phyloP scores from a whole-genome alignment of 139 green algal species.

The Chlorella sp. region DNA sequence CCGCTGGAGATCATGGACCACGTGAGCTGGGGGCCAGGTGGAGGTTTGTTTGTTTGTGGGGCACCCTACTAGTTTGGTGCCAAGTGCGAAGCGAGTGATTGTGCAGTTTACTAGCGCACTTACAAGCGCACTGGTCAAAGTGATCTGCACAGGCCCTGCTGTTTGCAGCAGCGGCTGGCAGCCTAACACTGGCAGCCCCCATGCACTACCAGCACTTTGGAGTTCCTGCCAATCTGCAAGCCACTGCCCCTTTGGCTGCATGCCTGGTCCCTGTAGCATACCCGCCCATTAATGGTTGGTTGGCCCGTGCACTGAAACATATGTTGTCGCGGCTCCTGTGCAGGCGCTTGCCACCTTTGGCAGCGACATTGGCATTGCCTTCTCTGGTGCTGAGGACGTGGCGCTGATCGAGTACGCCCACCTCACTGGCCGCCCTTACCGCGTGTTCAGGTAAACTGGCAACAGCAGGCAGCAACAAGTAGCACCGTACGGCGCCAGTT shows the following conservation, averaged over 20 bases:
- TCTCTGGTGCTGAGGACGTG: conserved; percentile 97
- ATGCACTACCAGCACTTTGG: too few relatives aligned
- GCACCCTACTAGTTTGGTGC: too few relatives aligned
- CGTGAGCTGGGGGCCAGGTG: conserved; percentile 45
- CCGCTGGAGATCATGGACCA: conserved; percentile 97
- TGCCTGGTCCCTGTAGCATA: background rate
- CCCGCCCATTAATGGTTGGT: background rate
- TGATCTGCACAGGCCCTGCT: too few relatives aligned
- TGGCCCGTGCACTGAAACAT: background rate
- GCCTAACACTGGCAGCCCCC: too few relatives aligned
- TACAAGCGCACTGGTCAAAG: background rate
- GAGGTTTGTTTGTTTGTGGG: background rate
- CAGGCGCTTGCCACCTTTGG: conserved; percentile 92
- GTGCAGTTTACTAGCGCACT: too few relatives aligned
- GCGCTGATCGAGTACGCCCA: conserved; percentile 98
- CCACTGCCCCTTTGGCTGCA: too few relatives aligned
- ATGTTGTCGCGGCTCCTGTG: background rate
- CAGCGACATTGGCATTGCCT: conserved; percentile 92
- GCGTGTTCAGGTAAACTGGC: conserved; percentile 88
- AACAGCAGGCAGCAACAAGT: too few relatives aligned
- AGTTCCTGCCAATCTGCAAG: background rate
- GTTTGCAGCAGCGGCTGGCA: too few relatives aligned
- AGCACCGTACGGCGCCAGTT: too few relatives aligned
- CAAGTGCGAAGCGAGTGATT: too few relatives aligned
- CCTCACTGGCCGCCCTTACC: conserved; percentile 92